Evolutionary conservation across 148 eudicot species (phyloP).

Genomic region (Rhododendron kiyosumense): DNA sequence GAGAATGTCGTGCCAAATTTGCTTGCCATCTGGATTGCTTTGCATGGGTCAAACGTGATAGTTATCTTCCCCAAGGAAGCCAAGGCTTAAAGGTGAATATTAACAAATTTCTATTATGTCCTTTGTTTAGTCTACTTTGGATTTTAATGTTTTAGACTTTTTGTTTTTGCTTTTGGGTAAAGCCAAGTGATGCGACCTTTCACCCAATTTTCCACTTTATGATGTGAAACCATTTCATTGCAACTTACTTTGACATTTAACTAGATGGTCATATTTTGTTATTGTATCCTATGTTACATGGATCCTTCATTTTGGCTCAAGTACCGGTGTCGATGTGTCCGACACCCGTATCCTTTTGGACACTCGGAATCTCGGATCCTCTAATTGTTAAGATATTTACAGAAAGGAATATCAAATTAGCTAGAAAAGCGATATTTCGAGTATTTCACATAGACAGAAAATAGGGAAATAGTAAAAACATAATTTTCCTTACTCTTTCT

Average conservation of each 20-base stretch:
- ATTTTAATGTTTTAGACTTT: neutral
- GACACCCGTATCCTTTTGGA: no score
- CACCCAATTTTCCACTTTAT: neutral
- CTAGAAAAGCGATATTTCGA: no score
- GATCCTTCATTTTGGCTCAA: no score
- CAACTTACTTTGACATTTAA: neutral
- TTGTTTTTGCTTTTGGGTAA: neutral
- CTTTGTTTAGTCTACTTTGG: neutral
- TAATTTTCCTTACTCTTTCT: no score
- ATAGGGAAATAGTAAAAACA: no score
- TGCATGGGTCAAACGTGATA: slow-evolving; percentile 99
- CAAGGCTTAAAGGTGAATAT: slow-evolving; percentile 86
- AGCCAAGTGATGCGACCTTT: neutral
- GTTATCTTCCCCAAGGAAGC: slow-evolving; percentile 99
- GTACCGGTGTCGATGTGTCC: no score
- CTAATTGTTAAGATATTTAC: no score
- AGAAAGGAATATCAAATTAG: no score
- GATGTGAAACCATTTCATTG: neutral
- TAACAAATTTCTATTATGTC: neutral
- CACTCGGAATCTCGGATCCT: no score
- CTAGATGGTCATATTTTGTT: neutral
- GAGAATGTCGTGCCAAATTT: slow-evolving; percentile 99
- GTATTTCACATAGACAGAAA: no score
- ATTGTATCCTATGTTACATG: neutral
- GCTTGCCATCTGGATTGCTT: slow-evolving; percentile 99